phyloP scores from a whole-genome alignment of 441 rosid genomes.

The Eutrema salsugineum region DNA sequence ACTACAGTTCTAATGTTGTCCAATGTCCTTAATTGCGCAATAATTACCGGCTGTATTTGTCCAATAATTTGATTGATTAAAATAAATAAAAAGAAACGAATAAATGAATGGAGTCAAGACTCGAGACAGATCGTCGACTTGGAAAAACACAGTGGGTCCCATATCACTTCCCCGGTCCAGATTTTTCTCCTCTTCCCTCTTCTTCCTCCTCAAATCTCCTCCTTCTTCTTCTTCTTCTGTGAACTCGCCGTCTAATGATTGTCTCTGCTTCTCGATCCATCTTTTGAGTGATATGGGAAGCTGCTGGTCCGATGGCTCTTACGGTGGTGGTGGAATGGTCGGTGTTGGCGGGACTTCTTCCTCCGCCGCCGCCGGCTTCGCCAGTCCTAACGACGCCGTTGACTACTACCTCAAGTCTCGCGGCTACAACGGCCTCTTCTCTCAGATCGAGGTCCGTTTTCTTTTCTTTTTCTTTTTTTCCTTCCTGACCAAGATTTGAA shows the following conservation, averaged over 20 bases:
- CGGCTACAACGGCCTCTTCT: slow-evolving; percentile 59
- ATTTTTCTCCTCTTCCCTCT: background rate
- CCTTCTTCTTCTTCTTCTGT: background rate
- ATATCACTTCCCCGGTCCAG: background rate
- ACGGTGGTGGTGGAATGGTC: slow-evolving; percentile 41
- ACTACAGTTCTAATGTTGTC: too few relatives aligned
- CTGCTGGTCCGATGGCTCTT: slow-evolving; percentile 76
- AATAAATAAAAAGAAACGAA: background rate
- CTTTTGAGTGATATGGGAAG: slow-evolving; percentile 66
- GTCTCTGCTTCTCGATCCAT: slow-evolving; percentile 5
- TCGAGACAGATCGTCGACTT: slow-evolving; percentile 29
- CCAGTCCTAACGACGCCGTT: slow-evolving; percentile 60
- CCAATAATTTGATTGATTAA: background rate
- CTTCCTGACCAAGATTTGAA: background rate
- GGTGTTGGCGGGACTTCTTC: slow-evolving; percentile 36
- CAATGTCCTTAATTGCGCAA: background rate
- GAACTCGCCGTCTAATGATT: slow-evolving; percentile 9
- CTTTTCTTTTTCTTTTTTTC: background rate
- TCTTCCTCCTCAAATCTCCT: slow-evolving; percentile 19
- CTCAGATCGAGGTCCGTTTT: slow-evolving; percentile 80
- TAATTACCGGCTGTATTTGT: background rate
- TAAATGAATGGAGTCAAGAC: background rate
- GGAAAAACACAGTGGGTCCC: slow-evolving; percentile 30
- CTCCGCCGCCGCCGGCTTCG: slow-evolving; percentile 13
- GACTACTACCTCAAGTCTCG: slow-evolving; percentile 62